These are phyloP conservation scores for Bisporella sp. DNA, from an alignment of 2,329 filamentous ascomycete species.

Conservation along the genomic window DNA sequence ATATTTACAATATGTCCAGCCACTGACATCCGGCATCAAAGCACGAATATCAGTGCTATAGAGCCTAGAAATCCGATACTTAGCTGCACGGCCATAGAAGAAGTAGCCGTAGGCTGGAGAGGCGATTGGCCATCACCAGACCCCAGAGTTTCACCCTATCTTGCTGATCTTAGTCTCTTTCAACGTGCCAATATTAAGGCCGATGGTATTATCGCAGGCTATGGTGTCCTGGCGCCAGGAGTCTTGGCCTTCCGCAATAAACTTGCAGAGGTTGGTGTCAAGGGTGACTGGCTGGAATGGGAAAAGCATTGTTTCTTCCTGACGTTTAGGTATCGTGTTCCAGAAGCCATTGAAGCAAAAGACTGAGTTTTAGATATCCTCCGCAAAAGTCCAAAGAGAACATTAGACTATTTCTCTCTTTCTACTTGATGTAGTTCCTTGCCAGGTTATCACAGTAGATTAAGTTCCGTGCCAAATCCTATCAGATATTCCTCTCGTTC, in stretches of 20 bases:
- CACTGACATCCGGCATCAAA: slow-evolving; percentile 13
- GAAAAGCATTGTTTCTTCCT: slow-evolving; percentile 16
- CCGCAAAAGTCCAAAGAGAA: neutral
- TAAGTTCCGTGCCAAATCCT: too few species aligned
- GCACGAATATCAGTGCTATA: slow-evolving; percentile 12
- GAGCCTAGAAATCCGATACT: slow-evolving; percentile 10
- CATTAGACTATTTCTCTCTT: too few species aligned
- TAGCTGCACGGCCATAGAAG: slow-evolving; percentile 8
- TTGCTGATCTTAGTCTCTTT: slow-evolving; percentile 13
- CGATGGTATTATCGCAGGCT: slow-evolving; percentile 14
- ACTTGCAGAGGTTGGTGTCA: slow-evolving; percentile 7
- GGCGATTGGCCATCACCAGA: slow-evolving; percentile 8
- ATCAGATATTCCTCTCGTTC: too few species aligned
- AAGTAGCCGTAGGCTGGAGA: slow-evolving; percentile 12
- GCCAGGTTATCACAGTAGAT: too few species aligned
- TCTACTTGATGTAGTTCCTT: too few species aligned
- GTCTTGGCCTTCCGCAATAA: slow-evolving; percentile 11
- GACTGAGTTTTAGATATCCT: neutral
- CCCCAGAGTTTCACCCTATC: slow-evolving; percentile 12
- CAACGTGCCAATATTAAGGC: slow-evolving; percentile 12
- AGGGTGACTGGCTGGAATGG: slow-evolving; percentile 17
- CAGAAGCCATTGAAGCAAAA: neutral
- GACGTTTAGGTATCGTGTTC: neutral
- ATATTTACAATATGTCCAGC: slow-evolving; percentile 14
- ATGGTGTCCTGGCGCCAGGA: slow-evolving; percentile 14